Evolutionary conservation across 768 basidiomycete species (phyloP).

Genomic region (Dacryopinax primogenitus): DNA sequence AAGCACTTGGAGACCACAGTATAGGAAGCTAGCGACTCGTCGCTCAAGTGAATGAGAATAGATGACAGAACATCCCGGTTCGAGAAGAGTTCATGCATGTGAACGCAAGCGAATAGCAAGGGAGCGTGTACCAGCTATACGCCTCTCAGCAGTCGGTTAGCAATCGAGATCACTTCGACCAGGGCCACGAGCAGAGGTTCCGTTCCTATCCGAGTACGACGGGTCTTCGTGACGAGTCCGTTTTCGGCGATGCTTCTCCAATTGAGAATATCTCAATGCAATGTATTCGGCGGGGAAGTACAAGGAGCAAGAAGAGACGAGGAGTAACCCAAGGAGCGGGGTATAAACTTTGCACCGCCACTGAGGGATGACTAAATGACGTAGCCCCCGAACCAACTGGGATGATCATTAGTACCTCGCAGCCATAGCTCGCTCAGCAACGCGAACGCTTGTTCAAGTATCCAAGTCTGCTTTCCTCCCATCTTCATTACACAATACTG

Average conservation of each 20-base stretch:
- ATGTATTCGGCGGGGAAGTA: no score
- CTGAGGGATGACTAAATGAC: constrained; percentile 2
- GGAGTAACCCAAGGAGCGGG: not conserved
- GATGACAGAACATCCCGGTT: not conserved
- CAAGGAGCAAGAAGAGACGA: not conserved
- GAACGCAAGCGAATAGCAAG: not conserved
- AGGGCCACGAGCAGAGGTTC: not conserved
- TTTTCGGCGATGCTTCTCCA: not conserved
- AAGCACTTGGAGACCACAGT: not conserved
- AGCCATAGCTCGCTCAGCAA: not conserved
- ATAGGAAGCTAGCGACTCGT: not conserved
- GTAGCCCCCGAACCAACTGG: constrained; percentile 1
- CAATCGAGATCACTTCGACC: not conserved
- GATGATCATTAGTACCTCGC: not conserved
- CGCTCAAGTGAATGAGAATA: not conserved
- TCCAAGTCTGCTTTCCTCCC: not conserved
- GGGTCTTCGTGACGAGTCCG: not conserved
- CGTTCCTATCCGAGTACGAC: not conserved
- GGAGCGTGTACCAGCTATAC: not conserved
- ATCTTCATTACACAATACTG: not conserved
- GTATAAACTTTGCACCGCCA: not conserved
- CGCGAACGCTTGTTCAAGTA: no score
- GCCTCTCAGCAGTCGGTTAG: not conserved
- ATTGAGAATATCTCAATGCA: no score
- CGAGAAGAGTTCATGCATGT: not conserved